Evolutionary conservation across 495 filamentous ascomycete species (phyloP), one percentile per base, ranked within the genome.

Genomic region (Extremus antarcticus): DNA sequence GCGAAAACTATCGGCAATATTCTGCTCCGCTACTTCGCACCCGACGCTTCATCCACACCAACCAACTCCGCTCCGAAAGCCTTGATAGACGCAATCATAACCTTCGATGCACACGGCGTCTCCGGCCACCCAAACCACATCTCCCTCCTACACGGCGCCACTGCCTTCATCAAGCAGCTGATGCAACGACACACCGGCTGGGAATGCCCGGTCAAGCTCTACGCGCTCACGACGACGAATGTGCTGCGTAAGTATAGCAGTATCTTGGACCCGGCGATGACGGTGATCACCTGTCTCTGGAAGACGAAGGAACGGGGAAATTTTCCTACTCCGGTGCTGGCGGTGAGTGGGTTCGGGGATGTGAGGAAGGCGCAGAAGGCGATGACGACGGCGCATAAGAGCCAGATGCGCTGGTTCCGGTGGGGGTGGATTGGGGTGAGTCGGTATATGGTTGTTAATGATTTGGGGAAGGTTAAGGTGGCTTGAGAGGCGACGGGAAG

Each of bases 351-450:
- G 0, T 76, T 73, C 40, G 62, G 53, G 43, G 78, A 74, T 64
- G 84, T 79, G 65, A 68, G 83, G 65, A 78, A 71, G 23, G 92
- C 87, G 43, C 83, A 88, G 73, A 74, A 70, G 43, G 92, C 92
- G 17, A 98, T 98, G 92, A 85, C 84, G 0, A 73, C 76, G 47
- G 89, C 82, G 10, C 92, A 98, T 71, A 73, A 79, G 74, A 96
- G 90, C 69, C 92, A 98, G 77, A 98, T 98, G 92, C 77, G 85
- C 38, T 98, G 92, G 92, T 98, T 97, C 65, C 79, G 92, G 10
- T 97, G 88, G 82, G 90, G 89, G 0, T 98, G 92, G 92, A 94
- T 98, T 63, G 75, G 77, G 3, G 61, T 95, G 53, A 89, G 88
- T 55, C 74, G 92, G 55, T 98, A 97, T 72, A 97, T 98, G 92